Evolutionary conservation across 371 early-diverging fungal genomes (phyloP).

Genomic region (Capillidium heterosporum): DNA sequence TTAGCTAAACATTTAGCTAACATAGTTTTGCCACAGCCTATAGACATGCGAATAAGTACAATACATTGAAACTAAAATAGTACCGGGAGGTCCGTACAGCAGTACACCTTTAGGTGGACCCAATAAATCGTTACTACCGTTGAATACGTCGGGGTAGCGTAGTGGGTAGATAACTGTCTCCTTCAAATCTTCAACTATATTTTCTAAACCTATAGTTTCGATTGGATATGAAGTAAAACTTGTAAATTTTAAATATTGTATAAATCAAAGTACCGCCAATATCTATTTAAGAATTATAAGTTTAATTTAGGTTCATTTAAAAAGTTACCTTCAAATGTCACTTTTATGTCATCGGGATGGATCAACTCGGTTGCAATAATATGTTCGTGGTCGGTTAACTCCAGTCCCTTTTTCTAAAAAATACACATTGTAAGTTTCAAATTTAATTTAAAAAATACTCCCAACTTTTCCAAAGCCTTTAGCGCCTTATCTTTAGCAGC

Average conservation of each 20-base stretch:
- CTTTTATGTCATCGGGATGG: slow-evolving; percentile 74
- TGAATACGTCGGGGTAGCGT: slow-evolving; percentile 74
- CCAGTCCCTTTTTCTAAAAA: slow-evolving; percentile 36
- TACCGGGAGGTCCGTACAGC: slow-evolving; percentile 82
- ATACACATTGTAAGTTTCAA: not conserved
- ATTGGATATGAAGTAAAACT: not conserved
- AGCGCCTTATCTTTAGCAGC: slow-evolving; percentile 50
- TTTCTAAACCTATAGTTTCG: slow-evolving; percentile 42
- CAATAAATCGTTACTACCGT: slow-evolving; percentile 63
- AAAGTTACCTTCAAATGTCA: slow-evolving; percentile 55
- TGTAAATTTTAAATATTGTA: not conserved
- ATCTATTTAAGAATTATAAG: not conserved
- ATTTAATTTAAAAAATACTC: slow-evolving; percentile 22
- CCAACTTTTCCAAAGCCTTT: slow-evolving; percentile 49
- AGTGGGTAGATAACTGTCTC: slow-evolving; percentile 93
- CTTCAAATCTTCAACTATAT: slow-evolving; percentile 70
- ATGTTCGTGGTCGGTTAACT: slow-evolving; percentile 81
- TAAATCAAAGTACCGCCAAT: not conserved
- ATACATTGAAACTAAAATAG: not conserved
- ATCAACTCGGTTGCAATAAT: slow-evolving; percentile 86
- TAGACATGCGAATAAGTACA: not conserved
- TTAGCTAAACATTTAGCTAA: slow-evolving; percentile 91
- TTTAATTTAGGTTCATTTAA: not conserved
- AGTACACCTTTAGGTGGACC: slow-evolving; percentile 89
- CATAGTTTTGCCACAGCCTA: slow-evolving; percentile 93